Conservation (phyloP, 345 rosid genomes). For the Eucalyptus melliodora region DNA sequence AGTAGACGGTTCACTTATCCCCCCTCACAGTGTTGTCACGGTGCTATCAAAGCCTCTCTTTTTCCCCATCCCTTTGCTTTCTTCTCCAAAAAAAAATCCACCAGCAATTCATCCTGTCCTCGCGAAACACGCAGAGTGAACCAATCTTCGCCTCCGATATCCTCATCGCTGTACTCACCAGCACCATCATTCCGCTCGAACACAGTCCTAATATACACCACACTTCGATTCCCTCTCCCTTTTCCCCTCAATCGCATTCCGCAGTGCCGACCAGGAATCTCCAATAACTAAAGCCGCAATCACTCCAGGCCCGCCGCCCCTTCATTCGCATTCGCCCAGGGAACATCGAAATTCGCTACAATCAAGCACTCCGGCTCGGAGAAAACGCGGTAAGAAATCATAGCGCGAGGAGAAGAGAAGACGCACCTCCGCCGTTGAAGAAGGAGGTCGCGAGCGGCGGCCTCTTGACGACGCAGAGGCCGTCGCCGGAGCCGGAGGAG, state of each 20-base stretch:
- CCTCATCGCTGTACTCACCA: neutral
- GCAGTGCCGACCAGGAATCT: neutral
- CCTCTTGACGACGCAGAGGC: slow-evolving; percentile 9
- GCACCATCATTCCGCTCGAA: neutral
- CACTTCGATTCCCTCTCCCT: neutral
- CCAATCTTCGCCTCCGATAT: neutral
- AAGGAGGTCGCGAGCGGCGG: slow-evolving; percentile 29
- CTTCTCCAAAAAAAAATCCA: fast-evolving
- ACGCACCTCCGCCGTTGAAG: slow-evolving; percentile 12
- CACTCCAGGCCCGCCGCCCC: neutral
- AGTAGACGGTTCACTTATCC: neutral
- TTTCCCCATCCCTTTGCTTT: neutral
- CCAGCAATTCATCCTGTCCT: neutral
- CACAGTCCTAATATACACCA: neutral
- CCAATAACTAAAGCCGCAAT: neutral
- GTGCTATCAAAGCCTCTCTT: neutral
- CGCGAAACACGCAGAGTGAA: fast-evolving
- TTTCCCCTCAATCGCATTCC: neutral
- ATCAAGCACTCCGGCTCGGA: neutral
- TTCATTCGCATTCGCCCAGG: neutral
- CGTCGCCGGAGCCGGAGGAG: slow-evolving; percentile 9
- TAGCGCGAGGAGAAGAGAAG: neutral
- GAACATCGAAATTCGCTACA: neutral
- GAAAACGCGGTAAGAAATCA: neutral
- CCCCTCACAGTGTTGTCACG: neutral